Base-by-base conservation (phyloP, 2,329 filamentous ascomycete genomes). In the Pseudocercospora vitis region DNA sequence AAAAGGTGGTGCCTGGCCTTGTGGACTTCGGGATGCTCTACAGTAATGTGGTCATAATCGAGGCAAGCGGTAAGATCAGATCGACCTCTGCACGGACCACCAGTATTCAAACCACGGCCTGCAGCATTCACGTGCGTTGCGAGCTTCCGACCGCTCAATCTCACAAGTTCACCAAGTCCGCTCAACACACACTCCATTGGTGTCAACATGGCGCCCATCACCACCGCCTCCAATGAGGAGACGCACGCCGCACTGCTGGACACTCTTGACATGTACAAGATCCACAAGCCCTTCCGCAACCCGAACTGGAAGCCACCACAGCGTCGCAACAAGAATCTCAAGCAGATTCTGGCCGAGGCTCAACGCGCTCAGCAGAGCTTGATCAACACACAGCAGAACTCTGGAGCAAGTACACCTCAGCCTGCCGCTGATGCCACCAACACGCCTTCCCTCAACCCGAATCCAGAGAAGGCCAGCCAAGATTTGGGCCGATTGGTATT, bases 321-420 rank as follows among this genome's bases (percentile, higher is more conserved):
- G 73, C 91, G 94, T 48, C 89, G 94, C 73, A 99, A 99, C 82
- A 99, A 99, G 79, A 97, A 96, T 73, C 86, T 97, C 74, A 97
- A 97, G 74, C 89, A 95, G 65, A 94, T 99, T 58, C 81, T 99
- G 57, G 88, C 90, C 55, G 94, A 99, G 67, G 89, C 88, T 9
- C 84, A 88, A 18, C 87, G 90, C 63, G 89, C 88, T 68, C 92
- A 97, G 76, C 89, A 90, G n/a, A 95, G 91, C 3, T 81, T 89
- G 29, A 79, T 91, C 67, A 89, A 87, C 12, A 96, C 89, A 0
- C 68, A 70, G 50, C 87, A 89, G 69, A 86, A 87, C 67, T 91
- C 87, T 67, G 91, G 91, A 61, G 80, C 84, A 49, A 89, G 82
- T 5, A 95, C 91, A 1, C 88, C 59, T 57, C 73, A 68, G 14